These are phyloP conservation scores for Blastocystis sp. DNA, from an alignment of 352 stramenopile genomes.

Conservation along the genomic window DNA sequence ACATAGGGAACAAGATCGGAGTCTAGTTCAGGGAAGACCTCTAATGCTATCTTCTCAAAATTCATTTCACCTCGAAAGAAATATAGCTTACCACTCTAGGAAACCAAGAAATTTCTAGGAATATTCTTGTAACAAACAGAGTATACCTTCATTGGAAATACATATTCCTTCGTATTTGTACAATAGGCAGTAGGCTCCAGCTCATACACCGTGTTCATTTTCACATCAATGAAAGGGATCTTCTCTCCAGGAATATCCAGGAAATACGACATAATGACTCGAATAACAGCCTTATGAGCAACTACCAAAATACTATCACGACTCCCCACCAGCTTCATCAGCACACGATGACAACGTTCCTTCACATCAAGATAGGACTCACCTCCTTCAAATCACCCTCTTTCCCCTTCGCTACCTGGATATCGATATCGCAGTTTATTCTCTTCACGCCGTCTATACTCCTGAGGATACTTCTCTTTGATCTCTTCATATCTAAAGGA, in stretches of 20 bases:
- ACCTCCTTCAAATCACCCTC: constrained; percentile 67
- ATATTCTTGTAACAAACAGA: constrained; percentile 32
- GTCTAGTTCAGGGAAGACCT: constrained; percentile 44
- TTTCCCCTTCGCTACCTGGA: constrained; percentile 64
- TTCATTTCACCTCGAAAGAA: not conserved
- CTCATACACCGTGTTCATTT: constrained; percentile 40
- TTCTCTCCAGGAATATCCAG: not conserved
- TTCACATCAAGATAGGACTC: constrained; percentile 88
- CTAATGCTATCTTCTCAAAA: not conserved
- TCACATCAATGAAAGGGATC: constrained; percentile 13
- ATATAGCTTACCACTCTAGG: too few species aligned
- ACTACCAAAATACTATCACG: constrained; percentile 70
- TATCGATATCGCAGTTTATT: constrained; percentile 84
- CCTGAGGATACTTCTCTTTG: constrained; percentile 75
- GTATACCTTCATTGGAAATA: not conserved
- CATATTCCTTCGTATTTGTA: constrained; percentile 54
- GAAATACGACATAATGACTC: constrained; percentile 56
- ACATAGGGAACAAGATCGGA: constrained; percentile 30
- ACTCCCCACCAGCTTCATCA: constrained; percentile 78
- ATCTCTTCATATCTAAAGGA: constrained; percentile 72
- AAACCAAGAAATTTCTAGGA: constrained; percentile 48
- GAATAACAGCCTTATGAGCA: constrained; percentile 40
- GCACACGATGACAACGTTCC: constrained; percentile 78
- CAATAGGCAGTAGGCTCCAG: constrained; percentile 50
- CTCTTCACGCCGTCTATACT: constrained; percentile 75